Evolutionary conservation across 352 stramenopile genomes (phyloP).

Genomic region (Phytopythium helicoides): DNA sequence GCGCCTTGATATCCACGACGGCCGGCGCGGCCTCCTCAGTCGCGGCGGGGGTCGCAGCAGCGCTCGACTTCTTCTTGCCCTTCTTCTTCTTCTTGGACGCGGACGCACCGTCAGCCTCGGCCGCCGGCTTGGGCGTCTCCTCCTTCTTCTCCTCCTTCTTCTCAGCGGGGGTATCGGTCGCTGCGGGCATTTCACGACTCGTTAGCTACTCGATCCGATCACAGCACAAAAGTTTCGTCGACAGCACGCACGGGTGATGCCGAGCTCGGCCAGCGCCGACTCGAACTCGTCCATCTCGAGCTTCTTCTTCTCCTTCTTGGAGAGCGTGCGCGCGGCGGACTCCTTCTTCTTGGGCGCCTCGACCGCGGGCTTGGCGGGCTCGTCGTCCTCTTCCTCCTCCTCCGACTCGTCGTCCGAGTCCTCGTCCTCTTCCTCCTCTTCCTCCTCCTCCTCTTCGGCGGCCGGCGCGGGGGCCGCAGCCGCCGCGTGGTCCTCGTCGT

Average conservation of each 20-base stretch:
- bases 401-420: slow-evolving; percentile 29
- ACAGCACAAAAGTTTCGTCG: no score
- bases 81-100: slow-evolving; percentile 60
- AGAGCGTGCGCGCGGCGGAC: slow-evolving; percentile 38
- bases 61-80: slow-evolving; percentile 48
- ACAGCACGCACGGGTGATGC: slow-evolving; percentile 38
- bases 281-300: slow-evolving; percentile 77
- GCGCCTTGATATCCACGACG: slow-evolving; percentile 70
- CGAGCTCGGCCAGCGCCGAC: slow-evolving; percentile 57
- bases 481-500: slow-evolving; percentile 60
- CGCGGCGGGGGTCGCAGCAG: slow-evolving; percentile 14
- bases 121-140: slow-evolving; percentile 29
- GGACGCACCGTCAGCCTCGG: slow-evolving; percentile 11
- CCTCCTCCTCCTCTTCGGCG: slow-evolving; percentile 33
- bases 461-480: slow-evolving; percentile 14
- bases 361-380: slow-evolving; percentile 17
- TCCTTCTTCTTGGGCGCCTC: slow-evolving; percentile 30
- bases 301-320: slow-evolving; percentile 84
- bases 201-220: slow-evolving; percentile 9
- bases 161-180: slow-evolving; percentile 9
- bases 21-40: slow-evolving; percentile 17
- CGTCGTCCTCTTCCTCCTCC: slow-evolving; percentile 53
- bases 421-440: slow-evolving; percentile 34
- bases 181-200: no score
- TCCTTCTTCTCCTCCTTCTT: slow-evolving; percentile 40